Evolutionary conservation across 345 rosid genomes (phyloP).

Genomic region (Eucalyptus microcorys): DNA sequence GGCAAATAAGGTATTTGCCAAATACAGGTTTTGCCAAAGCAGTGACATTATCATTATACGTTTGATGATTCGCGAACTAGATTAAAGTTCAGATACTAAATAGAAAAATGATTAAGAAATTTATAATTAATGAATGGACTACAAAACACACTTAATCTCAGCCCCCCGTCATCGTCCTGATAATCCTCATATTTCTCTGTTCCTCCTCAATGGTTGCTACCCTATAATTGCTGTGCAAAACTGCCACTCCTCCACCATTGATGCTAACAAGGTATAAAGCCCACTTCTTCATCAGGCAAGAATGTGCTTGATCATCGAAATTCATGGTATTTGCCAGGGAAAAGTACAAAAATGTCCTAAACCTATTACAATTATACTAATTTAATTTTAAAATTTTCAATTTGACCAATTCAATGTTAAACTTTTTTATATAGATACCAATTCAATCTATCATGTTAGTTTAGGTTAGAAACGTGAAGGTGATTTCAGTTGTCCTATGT

Average conservation of each 20-base stretch:
- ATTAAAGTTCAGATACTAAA: not conserved
- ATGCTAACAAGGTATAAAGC: not conserved
- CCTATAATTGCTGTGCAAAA: not conserved
- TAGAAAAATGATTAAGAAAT: not conserved
- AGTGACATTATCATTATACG: not conserved
- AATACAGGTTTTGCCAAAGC: not conserved
- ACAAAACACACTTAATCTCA: not conserved
- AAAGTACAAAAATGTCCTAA: too few relatives aligned
- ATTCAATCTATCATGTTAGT: rapidly evolving
- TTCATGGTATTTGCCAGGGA: not conserved
- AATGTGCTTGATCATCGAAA: not conserved
- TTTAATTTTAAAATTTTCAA: too few relatives aligned
- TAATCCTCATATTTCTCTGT: not conserved
- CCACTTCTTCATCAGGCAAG: not conserved
- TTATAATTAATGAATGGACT: not conserved
- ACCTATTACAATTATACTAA: too few relatives aligned
- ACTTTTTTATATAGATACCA: too few relatives aligned
- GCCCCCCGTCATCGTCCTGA: not conserved
- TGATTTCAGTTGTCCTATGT: not conserved
- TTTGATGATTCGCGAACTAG: not conserved
- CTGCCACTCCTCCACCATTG: not conserved
- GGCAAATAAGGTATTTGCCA: not conserved
- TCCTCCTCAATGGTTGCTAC: not conserved
- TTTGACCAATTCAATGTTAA: too few relatives aligned
- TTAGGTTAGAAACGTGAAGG: too few relatives aligned